These are phyloP conservation scores for Oryza australiensis DNA, from an alignment of 176 grass and related monocot species.

Conservation along the genomic window DNA sequence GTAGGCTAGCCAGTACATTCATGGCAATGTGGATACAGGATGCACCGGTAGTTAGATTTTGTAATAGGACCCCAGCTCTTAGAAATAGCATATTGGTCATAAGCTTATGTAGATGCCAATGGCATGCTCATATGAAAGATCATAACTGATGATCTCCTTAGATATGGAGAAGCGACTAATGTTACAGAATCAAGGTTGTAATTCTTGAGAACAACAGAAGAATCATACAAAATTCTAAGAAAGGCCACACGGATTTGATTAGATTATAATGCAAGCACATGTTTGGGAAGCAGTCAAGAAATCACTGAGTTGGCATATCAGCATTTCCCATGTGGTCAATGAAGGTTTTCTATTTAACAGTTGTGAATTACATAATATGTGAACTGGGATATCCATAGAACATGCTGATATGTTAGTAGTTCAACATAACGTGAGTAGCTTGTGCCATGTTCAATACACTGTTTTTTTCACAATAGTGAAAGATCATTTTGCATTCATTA, in stretches of 20 bases:
- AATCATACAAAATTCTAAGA: not conserved
- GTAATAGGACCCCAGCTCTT: not conserved
- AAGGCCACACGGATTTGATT: not conserved
- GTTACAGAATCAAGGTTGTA: not conserved
- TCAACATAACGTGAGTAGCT: not conserved
- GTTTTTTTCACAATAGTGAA: not conserved
- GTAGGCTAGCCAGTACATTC: not conserved
- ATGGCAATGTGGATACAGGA: not conserved
- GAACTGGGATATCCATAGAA: not conserved
- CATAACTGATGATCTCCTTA: not conserved
- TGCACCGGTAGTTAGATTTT: not conserved
- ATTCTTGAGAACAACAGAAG: not conserved
- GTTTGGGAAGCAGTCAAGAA: slow-evolving; percentile 1
- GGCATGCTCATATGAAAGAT: not conserved
- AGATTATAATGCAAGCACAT: not conserved
- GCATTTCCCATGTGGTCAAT: not conserved
- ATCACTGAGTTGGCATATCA: not conserved
- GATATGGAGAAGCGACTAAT: not conserved
- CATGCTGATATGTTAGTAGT: not conserved
- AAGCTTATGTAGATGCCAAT: slow-evolving; percentile 3
- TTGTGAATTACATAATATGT: not conserved
- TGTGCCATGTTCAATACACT: slow-evolving; percentile 5
- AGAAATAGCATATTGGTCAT: not conserved
- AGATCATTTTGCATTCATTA: not conserved
- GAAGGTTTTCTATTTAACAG: not conserved